These are phyloP conservation scores for Saksenaea oblongispora DNA, from an alignment of 371 early-diverging fungal species.

Conservation along the genomic window DNA sequence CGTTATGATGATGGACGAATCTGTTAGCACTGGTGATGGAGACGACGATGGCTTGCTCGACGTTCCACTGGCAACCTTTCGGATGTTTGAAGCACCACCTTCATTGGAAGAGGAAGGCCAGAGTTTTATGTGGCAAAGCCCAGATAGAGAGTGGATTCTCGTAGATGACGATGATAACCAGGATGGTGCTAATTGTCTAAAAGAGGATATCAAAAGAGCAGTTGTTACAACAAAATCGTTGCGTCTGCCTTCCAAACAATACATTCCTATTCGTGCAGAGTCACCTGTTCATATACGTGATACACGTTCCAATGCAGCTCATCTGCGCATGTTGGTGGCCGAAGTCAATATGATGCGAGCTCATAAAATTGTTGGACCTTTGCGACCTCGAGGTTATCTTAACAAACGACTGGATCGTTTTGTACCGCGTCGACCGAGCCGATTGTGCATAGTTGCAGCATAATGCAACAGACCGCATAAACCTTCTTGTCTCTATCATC, in stretches of 20 bases:
- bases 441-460: constrained; percentile 16
- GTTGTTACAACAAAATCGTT: not conserved
- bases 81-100: constrained; percentile 25
- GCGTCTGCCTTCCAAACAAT: constrained; percentile 6
- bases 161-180: constrained; percentile 14
- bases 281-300: constrained; percentile 33
- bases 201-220: not conserved
- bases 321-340: constrained; percentile 61
- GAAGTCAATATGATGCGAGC: constrained; percentile 65
- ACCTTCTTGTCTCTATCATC: not conserved
- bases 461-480: not conserved
- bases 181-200: not conserved
- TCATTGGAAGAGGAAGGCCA: constrained; percentile 20
- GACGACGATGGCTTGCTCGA: constrained; percentile 6
- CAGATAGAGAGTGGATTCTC: constrained; percentile 34
- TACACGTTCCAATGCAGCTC: constrained; percentile 51
- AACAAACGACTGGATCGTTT: constrained; percentile 45
- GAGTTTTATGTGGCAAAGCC: constrained; percentile 21
- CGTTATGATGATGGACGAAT: constrained; percentile 5
- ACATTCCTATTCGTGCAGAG: constrained; percentile 1
- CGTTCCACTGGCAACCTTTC: constrained; percentile 24
- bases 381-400: constrained; percentile 53
- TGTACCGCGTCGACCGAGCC: constrained; percentile 30
- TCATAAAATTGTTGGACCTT: constrained; percentile 58
- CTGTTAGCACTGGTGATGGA: not conserved